Conservation (phyloP, 2,329 filamentous ascomycete genomes). For the Aspergillus hortae region DNA sequence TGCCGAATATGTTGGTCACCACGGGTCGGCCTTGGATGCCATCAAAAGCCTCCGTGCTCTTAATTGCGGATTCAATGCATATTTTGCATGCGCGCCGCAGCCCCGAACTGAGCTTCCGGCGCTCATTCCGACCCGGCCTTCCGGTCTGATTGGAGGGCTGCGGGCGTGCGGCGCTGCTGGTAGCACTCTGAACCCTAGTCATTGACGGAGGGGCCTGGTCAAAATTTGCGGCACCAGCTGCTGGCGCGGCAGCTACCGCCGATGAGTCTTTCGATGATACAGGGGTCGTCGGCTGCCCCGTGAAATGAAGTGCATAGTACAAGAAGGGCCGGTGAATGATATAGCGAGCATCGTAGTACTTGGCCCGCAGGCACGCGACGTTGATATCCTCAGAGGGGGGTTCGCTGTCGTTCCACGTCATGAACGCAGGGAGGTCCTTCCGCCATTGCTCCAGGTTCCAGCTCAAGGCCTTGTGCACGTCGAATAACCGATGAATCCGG, state of each 20-base stretch:
- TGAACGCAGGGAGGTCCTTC: constrained; percentile 41
- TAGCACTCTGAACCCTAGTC: constrained; percentile 24
- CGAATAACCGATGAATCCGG: constrained; percentile 33
- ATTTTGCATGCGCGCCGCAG: constrained; percentile 54
- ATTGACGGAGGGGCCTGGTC: constrained; percentile 37
- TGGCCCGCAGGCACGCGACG: constrained; percentile 77
- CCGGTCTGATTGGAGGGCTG: neutral
- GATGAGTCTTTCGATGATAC: constrained; percentile 29
- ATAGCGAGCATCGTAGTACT: constrained; percentile 89
- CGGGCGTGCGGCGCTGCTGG: constrained; percentile 19
- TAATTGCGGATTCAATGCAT: constrained; percentile 71
- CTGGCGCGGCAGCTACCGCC: constrained; percentile 18
- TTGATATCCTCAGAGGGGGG: constrained; percentile 73
- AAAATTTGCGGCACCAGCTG: constrained; percentile 16
- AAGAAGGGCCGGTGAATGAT: constrained; percentile 83
- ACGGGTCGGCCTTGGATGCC: constrained; percentile 63
- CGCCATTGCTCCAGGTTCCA: constrained; percentile 55
- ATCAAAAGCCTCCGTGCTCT: constrained; percentile 82
- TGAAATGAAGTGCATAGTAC: constrained; percentile 56
- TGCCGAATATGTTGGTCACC: constrained; percentile 95
- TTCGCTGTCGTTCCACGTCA: constrained; percentile 67
- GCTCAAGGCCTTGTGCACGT: constrained; percentile 40
- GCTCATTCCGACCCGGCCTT: constrained; percentile 3
- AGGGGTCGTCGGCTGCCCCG: constrained; percentile 38
- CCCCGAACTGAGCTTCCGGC: constrained; percentile 35